Conservation (phyloP, 2,329 filamentous ascomycete species). For the Talaromyces sp. region DNA sequence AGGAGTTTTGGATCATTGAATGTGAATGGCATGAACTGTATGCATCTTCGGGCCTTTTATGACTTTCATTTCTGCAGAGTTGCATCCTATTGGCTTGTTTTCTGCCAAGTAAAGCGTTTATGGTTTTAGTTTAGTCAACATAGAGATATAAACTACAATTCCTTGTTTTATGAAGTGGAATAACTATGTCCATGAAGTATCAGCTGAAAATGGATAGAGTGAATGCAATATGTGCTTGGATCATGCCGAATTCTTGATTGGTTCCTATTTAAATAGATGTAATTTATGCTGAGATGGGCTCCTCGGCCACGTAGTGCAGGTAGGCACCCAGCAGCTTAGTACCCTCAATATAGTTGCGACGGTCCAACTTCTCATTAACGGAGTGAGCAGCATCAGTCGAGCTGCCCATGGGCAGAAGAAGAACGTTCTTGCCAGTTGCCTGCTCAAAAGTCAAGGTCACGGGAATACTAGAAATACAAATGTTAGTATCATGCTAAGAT, state of each 20-base stretch:
- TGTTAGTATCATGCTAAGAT: conserved; percentile 1
- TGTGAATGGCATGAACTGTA: background rate
- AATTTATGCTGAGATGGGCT: conserved; percentile 59
- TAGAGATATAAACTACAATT: too few relatives aligned
- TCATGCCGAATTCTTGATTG: background rate
- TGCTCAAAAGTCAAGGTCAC: conserved; percentile 97
- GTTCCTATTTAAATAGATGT: background rate
- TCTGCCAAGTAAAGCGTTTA: too few relatives aligned
- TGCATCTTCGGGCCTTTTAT: background rate
- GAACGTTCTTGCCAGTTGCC: conserved; percentile 95
- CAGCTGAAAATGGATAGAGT: too few relatives aligned
- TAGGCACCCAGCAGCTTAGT: conserved; percentile 95
- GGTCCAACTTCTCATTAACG: conserved; percentile 98
- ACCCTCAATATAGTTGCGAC: conserved; percentile 96
- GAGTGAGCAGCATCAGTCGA: conserved; percentile 96
- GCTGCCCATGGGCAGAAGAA: conserved; percentile 94
- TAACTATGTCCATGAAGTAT: too few relatives aligned
- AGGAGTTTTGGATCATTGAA: background rate
- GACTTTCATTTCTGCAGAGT: background rate
- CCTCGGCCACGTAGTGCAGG: conserved; percentile 91
- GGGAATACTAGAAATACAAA: conserved; percentile 69
- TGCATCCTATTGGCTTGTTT: too few relatives aligned
- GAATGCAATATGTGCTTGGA: background rate
- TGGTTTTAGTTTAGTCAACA: too few relatives aligned
- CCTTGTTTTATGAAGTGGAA: too few relatives aligned